phyloP scores from a whole-genome alignment of 1,284 basidiomycete species.

The Takashimella tepidaria region DNA sequence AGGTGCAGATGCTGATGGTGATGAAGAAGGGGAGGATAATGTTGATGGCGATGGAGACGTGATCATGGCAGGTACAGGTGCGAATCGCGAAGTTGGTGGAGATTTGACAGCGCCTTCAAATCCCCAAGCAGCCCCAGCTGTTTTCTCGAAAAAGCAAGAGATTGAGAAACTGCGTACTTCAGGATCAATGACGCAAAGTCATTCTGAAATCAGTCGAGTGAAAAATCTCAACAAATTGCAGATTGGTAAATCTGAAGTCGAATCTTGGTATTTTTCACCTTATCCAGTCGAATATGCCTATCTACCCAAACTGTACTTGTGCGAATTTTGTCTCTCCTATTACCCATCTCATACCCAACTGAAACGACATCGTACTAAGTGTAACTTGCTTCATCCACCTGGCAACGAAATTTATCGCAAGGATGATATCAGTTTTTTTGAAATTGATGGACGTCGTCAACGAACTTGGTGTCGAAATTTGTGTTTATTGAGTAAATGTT shows the following conservation, averaged over 20 bases:
- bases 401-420: slow-evolving; percentile 99
- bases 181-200: slow-evolving; percentile 98
- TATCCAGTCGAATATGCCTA: slow-evolving; percentile 98
- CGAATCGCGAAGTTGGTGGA: slow-evolving; percentile 43
- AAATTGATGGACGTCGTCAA: slow-evolving; percentile 95
- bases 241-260: slow-evolving; percentile 93
- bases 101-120: slow-evolving; percentile 50
- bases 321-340: slow-evolving; percentile 95
- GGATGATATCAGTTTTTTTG: slow-evolving; percentile 95
- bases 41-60: slow-evolving; percentile 55
- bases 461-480: slow-evolving; percentile 96
- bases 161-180: slow-evolving; percentile 97
- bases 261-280: slow-evolving; percentile 99
- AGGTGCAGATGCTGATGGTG: slow-evolving; percentile 53
- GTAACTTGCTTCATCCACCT: slow-evolving; percentile 89
- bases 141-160: slow-evolving; percentile 92
- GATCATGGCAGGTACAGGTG: slow-evolving; percentile 51
- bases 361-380: slow-evolving; percentile 82
- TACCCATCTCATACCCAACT: slow-evolving; percentile 84
- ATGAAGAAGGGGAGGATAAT: slow-evolving; percentile 54
- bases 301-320: slow-evolving; percentile 90
- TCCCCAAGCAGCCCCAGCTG: slow-evolving; percentile 49
- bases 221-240: slow-evolving; percentile 97
- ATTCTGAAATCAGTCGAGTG: slow-evolving; percentile 93
- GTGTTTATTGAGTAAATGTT: slow-evolving; percentile 94